phyloP scores from a whole-genome alignment of 176 grass and related monocot genomes.

The Musa troglodytarum region DNA sequence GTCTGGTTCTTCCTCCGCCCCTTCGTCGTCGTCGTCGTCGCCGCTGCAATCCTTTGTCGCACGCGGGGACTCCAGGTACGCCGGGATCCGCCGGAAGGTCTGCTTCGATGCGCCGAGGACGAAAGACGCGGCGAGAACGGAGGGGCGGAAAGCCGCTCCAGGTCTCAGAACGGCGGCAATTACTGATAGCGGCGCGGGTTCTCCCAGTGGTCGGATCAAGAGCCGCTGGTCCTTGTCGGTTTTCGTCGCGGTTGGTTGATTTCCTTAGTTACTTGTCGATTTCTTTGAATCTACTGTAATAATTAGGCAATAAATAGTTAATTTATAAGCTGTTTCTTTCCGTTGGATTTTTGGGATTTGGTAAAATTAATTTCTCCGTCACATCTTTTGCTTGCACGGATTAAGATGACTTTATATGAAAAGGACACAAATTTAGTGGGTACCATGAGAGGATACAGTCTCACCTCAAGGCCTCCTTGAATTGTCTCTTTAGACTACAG shows the following conservation, averaged over 20 bases:
- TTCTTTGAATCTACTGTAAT: neutral
- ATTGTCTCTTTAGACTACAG: too few relatives aligned
- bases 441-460: too few relatives aligned
- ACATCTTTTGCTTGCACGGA: too few relatives aligned
- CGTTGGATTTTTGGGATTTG: neutral
- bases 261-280: neutral
- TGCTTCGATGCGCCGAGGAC: conserved; percentile 3
- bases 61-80: conserved; percentile 42
- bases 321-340: neutral
- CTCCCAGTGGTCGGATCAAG: neutral
- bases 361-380: too few relatives aligned
- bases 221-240: conserved; percentile 6
- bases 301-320: neutral
- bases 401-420: too few relatives aligned
- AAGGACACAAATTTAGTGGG: too few relatives aligned
- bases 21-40: neutral
- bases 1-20: conserved; percentile 22
- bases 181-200: neutral
- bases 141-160: conserved; percentile 12
- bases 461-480: too few relatives aligned
- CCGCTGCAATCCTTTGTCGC: conserved; percentile 12
- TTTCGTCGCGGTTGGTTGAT: conserved; percentile 12
- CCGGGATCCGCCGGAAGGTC: conserved; percentile 31
- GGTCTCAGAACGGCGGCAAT: conserved; percentile 10
- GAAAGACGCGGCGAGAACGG: conserved; percentile 1